Evolutionary conservation across 2,329 filamentous ascomycete species (phyloP).

Genomic region (Boeremia lycopersici): DNA sequence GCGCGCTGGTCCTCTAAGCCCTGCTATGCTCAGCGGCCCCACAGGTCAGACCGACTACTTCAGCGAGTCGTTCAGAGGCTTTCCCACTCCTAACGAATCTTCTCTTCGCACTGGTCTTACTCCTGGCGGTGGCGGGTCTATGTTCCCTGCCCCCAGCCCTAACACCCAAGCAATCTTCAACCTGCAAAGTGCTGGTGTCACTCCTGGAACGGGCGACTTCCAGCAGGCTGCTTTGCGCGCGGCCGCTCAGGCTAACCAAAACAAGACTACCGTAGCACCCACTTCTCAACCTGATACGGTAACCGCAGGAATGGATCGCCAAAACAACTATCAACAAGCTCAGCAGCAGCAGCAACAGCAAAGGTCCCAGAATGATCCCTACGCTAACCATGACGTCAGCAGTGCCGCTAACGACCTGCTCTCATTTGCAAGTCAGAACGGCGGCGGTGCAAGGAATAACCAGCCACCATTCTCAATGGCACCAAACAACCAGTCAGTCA

Average conservation of each 20-base stretch:
- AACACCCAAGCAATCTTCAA: constrained; percentile 84
- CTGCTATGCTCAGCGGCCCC: constrained; percentile 93
- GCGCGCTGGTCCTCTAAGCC: constrained; percentile 89
- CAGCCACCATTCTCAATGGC: constrained; percentile 57
- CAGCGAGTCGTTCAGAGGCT: constrained; percentile 80
- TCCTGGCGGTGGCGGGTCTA: constrained; percentile 91
- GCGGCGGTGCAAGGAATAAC: constrained; percentile 62
- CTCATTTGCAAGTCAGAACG: constrained; percentile 77
- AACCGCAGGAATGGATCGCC: constrained; percentile 58
- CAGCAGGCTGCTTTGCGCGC: constrained; percentile 89
- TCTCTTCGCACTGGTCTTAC: constrained; percentile 89
- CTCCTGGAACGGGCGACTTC: constrained; percentile 90
- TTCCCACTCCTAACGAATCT: constrained; percentile 96
- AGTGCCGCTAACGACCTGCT: constrained; percentile 95
- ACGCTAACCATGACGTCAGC: constrained; percentile 86
- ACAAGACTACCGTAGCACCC: constrained; percentile 51
- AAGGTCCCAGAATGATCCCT: constrained; percentile 63
- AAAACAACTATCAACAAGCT: constrained; percentile 59
- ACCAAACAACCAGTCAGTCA: constrained; percentile 46
- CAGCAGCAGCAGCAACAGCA: constrained; percentile 41
- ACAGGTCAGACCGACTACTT: constrained; percentile 80
- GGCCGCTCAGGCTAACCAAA: constrained; percentile 57
- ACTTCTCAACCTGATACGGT: constrained; percentile 54
- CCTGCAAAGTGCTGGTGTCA: constrained; percentile 80
- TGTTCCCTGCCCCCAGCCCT: constrained; percentile 92